Evolutionary conservation across 2,329 filamentous ascomycete genomes (phyloP).

Genomic region (Didymella pomorum): DNA sequence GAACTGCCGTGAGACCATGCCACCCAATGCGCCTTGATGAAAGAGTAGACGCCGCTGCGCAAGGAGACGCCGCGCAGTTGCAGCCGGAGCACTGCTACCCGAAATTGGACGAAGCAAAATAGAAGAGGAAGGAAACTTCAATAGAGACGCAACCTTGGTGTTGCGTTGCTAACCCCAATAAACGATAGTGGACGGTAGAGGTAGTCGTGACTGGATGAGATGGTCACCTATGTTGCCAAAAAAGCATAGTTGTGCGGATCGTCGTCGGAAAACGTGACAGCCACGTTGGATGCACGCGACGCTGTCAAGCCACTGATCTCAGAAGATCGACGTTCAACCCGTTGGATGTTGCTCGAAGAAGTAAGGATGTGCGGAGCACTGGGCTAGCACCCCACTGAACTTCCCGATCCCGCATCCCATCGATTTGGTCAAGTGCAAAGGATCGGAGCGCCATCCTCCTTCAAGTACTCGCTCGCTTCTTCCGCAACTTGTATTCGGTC

Average conservation of each 20-base stretch:
- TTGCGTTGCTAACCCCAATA: constrained; percentile 20
- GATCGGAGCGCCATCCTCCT: constrained; percentile 26
- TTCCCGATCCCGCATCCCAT: constrained; percentile 26
- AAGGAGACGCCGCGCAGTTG: constrained; percentile 2
- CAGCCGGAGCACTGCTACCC: constrained; percentile 4
- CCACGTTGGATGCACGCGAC: constrained; percentile 46
- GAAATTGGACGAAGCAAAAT: constrained; percentile 1
- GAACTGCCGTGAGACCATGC: constrained; percentile 15
- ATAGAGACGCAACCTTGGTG: constrained; percentile 13
- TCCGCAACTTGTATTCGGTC: constrained; percentile 81
- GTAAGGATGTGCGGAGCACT: constrained; percentile 27
- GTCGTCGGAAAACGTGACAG: constrained; percentile 36
- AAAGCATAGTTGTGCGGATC: constrained; percentile 26
- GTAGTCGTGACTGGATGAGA: constrained; percentile 10
- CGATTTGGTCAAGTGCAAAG: constrained; percentile 16
- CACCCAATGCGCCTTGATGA: constrained; percentile 22
- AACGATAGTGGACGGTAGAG: constrained; percentile 15
- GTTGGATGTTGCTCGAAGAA: constrained; percentile 37
- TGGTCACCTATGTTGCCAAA: constrained; percentile 22
- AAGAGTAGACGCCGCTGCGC: constrained; percentile 1
- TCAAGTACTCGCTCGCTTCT: constrained; percentile 56
- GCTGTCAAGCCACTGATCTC: constrained; percentile 47
- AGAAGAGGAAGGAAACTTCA: constrained; percentile 15
- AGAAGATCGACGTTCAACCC: constrained; percentile 37
- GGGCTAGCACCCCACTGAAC: constrained; percentile 18